Evolutionary conservation across 352 stramenopile species (phyloP).

Genomic region (Globisporangium middletonii): DNA sequence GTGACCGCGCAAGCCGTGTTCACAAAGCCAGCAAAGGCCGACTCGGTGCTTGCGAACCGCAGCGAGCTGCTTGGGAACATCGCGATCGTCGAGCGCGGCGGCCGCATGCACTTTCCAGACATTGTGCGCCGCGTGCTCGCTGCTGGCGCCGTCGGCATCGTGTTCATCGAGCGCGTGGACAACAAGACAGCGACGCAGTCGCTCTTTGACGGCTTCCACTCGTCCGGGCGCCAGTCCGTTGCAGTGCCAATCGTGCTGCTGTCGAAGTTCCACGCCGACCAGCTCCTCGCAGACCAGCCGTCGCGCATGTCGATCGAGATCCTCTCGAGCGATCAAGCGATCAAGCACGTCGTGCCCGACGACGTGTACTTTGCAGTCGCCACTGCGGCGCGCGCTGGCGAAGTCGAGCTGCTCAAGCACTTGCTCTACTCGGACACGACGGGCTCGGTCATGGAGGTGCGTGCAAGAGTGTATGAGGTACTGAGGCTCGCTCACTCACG

Average conservation of each 20-base stretch:
- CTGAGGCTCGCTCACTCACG: slow-evolving; percentile 2
- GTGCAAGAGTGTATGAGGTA: slow-evolving; percentile 3
- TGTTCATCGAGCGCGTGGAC: slow-evolving; percentile 69
- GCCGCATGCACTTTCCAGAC: slow-evolving; percentile 78
- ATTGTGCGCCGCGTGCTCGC: slow-evolving; percentile 70
- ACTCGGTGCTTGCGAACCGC: slow-evolving; percentile 63
- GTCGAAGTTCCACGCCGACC: slow-evolving; percentile 72
- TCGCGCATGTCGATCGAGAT: slow-evolving; percentile 59
- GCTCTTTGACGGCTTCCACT: slow-evolving; percentile 86
- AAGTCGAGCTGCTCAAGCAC: slow-evolving; percentile 69
- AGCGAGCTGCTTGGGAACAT: slow-evolving; percentile 53
- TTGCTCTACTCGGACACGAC: slow-evolving; percentile 64
- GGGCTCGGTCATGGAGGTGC: slow-evolving; percentile 52
- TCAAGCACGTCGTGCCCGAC: slow-evolving; percentile 57
- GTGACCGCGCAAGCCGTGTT: slow-evolving; percentile 51
- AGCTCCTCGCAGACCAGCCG: slow-evolving; percentile 51
- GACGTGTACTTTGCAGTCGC: slow-evolving; percentile 72
- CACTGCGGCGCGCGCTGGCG: slow-evolving; percentile 60
- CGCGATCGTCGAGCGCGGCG: slow-evolving; percentile 70
- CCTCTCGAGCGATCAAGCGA: slow-evolving; percentile 61
- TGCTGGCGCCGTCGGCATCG: slow-evolving; percentile 54
- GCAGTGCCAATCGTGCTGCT: slow-evolving; percentile 75
- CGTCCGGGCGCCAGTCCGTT: slow-evolving; percentile 66
- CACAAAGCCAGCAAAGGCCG: slow-evolving; percentile 57
- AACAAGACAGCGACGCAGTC: slow-evolving; percentile 56